phyloP scores from a whole-genome alignment of 2,329 filamentous ascomycete genomes.

The Periconia macrospinosa region DNA sequence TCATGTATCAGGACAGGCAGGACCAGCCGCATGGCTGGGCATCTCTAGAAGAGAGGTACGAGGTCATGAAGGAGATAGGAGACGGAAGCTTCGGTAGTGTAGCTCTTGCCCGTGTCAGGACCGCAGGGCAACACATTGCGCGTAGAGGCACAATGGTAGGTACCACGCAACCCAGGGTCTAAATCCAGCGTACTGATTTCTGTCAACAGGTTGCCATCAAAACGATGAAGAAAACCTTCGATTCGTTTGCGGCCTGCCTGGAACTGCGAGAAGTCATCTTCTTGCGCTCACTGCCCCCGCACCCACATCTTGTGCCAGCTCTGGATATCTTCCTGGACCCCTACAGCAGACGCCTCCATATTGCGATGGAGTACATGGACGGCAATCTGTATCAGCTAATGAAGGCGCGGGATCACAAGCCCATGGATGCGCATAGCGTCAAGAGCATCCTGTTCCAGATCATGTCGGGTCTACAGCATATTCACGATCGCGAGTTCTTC shows the following conservation, averaged over 20 bases:
- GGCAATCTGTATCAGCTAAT: conserved; percentile 98
- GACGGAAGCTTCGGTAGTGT: conserved; percentile 99
- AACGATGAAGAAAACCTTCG: conserved; percentile 99
- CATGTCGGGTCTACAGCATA: conserved; percentile 92
- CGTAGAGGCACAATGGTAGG: conserved; percentile 86
- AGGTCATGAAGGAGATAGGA: conserved; percentile 96
- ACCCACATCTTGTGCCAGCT: conserved; percentile 92
- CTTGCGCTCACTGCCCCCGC: conserved; percentile 80
- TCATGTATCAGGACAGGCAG: conserved; percentile 76
- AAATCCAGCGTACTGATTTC: conserved; percentile 20
- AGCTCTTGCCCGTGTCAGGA: conserved; percentile 85
- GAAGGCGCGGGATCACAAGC: conserved; percentile 97
- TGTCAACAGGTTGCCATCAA: conserved; percentile 86
- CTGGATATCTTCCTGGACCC: conserved; percentile 98
- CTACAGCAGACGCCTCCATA: conserved; percentile 93
- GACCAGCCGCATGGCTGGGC: conserved; percentile 69
- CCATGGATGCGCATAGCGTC: conserved; percentile 83
- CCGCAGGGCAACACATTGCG: conserved; percentile 84
- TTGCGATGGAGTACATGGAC: conserved; percentile 99
- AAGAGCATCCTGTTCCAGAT: conserved; percentile 99
- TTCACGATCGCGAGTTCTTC: conserved; percentile 96
- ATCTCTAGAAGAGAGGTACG: conserved; percentile 88
- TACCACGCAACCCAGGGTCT: conserved; percentile 42
- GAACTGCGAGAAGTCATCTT: conserved; percentile 98
- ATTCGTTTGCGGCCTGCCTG: conserved; percentile 85